Evolutionary conservation across 345 rosid species (phyloP).

Genomic region (Geranium rotundifolium): DNA sequence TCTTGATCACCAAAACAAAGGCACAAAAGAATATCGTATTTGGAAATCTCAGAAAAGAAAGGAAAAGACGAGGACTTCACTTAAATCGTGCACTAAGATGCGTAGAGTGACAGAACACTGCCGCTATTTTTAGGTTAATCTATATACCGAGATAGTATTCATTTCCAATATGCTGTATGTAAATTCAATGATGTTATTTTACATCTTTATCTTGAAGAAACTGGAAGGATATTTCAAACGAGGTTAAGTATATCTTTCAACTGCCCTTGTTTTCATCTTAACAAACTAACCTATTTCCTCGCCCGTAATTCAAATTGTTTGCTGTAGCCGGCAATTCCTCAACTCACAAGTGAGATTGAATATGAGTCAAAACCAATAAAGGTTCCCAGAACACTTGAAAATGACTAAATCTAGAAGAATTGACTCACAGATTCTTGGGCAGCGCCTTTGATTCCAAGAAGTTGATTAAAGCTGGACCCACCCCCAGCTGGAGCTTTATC

Average conservation of each 20-base stretch:
- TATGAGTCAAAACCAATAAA: neutral
- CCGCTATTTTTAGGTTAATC: too few species aligned
- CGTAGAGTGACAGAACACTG: too few species aligned
- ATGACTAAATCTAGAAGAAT: neutral
- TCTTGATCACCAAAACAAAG: neutral
- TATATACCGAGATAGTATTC: too few species aligned
- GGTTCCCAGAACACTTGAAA: neutral
- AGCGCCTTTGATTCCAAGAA: constrained; percentile 97
- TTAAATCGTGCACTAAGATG: too few species aligned
- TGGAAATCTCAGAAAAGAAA: too few species aligned
- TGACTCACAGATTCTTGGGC: constrained; percentile 66
- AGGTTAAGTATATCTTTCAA: neutral
- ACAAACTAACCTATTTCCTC: neutral
- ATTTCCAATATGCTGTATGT: too few species aligned
- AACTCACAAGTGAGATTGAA: neutral
- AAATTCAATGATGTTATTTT: too few species aligned
- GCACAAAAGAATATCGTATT: neutral
- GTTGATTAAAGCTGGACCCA: constrained; percentile 88
- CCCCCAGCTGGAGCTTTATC: constrained; percentile 53
- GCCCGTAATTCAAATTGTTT: neutral
- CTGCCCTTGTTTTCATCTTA: neutral
- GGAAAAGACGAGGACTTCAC: too few species aligned
- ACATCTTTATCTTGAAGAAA: too few species aligned
- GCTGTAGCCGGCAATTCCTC: too few species aligned
- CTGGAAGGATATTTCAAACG: too few species aligned